Conservation (phyloP, 116 monocot genomes). For the Papilionanthe hybrid region DNA sequence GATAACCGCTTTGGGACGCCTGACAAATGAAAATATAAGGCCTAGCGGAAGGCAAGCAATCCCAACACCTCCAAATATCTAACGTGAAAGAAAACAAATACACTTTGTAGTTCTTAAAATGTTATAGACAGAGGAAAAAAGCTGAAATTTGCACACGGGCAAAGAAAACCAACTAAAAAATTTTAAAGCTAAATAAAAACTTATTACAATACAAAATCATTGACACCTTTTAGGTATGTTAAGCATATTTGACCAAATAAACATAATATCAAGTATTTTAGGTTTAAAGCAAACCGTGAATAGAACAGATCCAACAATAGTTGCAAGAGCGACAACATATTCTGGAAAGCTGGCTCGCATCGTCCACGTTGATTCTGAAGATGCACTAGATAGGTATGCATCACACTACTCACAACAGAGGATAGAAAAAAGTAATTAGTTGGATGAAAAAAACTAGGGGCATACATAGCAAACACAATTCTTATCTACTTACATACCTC, state of each 20-base stretch:
- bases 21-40: constrained; percentile 81
- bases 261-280: not conserved
- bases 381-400: constrained; percentile 58
- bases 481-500: too few species aligned
- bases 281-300: constrained; percentile 61
- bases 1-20: constrained; percentile 95
- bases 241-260: not conserved
- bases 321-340: constrained; percentile 95
- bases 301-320: constrained; percentile 94
- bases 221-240: not conserved
- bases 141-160: not conserved
- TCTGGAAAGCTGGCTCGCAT: constrained; percentile 88
- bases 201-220: not conserved
- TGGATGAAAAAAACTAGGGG: not conserved
- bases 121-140: constrained; percentile 5
- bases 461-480: too few species aligned
- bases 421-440: not conserved
- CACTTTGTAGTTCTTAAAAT: not conserved
- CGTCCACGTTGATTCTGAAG: constrained; percentile 91
- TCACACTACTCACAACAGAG: constrained; percentile 47
- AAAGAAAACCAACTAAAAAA: not conserved
- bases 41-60: constrained; percentile 88
- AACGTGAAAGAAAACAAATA: not conserved
- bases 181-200: not conserved
- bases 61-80: constrained; percentile 99